Percentiles rank a stretch among this genome's conserved stretches.
Conservation (phyloP, 2,329 filamentous ascomycete species). For the Leptographium flavum region DNA sequence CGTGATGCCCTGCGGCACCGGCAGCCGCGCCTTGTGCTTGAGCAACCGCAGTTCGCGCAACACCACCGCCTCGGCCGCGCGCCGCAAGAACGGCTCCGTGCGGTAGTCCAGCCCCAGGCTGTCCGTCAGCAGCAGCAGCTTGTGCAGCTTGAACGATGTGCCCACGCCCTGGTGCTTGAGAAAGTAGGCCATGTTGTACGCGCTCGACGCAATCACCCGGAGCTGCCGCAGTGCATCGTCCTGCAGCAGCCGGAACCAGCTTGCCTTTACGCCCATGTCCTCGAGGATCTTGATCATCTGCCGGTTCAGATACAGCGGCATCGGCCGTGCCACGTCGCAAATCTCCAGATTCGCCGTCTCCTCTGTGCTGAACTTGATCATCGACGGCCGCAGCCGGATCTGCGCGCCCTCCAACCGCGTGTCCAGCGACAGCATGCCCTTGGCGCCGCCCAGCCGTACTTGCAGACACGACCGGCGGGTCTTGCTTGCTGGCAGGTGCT, state of each 20-base stretch:
- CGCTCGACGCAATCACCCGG: conserved; percentile 40
- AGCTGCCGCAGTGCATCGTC: conserved; percentile 45
- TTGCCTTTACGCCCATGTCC: conserved; percentile 47
- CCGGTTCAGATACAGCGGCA: conserved; percentile 60
- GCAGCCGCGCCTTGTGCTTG: conserved; percentile 68
- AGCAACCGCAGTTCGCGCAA: conserved; percentile 58
- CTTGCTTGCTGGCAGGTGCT: conserved; percentile 30
- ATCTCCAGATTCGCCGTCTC: conserved; percentile 49
- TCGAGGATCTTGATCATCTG: conserved; percentile 79
- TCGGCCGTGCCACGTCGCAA: conserved; percentile 53
- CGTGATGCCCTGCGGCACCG: conserved; percentile 54
- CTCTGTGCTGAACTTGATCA: conserved; percentile 60
- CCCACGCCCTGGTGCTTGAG: conserved; percentile 49
- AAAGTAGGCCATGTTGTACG: conserved; percentile 51
- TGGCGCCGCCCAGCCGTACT: conserved; percentile 59
- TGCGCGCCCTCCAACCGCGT: conserved; percentile 38
- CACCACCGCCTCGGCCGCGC: conserved; percentile 54
- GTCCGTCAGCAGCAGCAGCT: conserved; percentile 45
- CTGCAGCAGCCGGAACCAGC: conserved; percentile 53
- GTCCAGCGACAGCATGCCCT: conserved; percentile 67
- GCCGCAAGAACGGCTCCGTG: conserved; percentile 54
- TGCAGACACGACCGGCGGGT: conserved; percentile 53
- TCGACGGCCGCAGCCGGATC: conserved; percentile 54
- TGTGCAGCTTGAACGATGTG: conserved; percentile 42
- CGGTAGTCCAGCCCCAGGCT: conserved; percentile 49